A percentile compares a stretch with the other conserved stretches of the same genome.
Conservation (phyloP, 1,284 basidiomycete genomes). For the Sporisorium iseilematis-ciliati region DNA sequence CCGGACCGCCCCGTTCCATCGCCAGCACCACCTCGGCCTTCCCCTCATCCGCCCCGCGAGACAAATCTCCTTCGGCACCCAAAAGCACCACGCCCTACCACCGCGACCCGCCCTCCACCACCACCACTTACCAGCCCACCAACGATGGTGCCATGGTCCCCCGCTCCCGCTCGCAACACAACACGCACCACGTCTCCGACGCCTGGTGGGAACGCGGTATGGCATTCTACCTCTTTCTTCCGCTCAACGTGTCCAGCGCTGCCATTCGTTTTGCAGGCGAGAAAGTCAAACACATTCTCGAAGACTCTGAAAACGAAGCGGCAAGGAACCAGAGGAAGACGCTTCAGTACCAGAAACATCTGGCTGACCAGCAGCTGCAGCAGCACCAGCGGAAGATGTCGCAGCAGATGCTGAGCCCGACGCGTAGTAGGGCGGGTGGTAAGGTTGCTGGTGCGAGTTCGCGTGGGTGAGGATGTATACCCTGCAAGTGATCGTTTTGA, state of each 20-base stretch:
- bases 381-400: constrained; percentile 32
- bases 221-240: constrained; percentile 55
- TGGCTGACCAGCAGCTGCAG: constrained; percentile 44
- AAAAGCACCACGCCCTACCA: neutral
- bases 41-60: neutral
- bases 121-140: neutral
- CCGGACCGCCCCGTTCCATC: constrained; percentile 15
- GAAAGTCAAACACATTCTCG: constrained; percentile 41
- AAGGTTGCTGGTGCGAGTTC: constrained; percentile 16
- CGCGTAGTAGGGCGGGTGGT: constrained; percentile 11
- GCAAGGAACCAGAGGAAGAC: constrained; percentile 38
- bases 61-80: constrained; percentile 10
- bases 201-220: constrained; percentile 53
- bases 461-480: neutral
- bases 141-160: neutral
- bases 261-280: constrained; percentile 51
- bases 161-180: constrained; percentile 10
- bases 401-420: constrained; percentile 30
- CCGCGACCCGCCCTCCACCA: constrained; percentile 1
- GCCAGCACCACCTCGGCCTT: neutral
- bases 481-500: neutral
- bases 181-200: constrained; percentile 30
- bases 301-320: constrained; percentile 39
- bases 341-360: constrained; percentile 46
- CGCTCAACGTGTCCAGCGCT: constrained; percentile 50